Percentiles rank a stretch among this genome's conserved stretches.
phyloP scores from a whole-genome alignment of 352 stramenopile genomes.

The Globisporangium carolinianum region DNA sequence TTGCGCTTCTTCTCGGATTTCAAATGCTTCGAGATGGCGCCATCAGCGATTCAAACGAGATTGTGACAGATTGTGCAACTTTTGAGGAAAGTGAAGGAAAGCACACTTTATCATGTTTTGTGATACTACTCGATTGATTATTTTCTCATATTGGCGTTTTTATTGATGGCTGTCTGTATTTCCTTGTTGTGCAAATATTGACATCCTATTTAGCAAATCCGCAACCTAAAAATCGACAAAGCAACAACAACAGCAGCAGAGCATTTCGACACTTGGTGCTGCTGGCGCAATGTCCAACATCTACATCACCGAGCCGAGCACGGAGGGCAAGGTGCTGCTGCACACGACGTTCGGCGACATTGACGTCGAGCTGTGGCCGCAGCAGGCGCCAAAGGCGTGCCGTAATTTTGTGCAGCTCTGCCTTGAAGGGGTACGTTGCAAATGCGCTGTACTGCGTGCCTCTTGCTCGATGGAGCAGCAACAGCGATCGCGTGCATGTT shows the following conservation, averaged over 20 bases:
- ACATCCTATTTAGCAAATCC: neutral
- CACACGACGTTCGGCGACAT: conserved; percentile 96
- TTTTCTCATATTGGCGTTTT: too few species aligned
- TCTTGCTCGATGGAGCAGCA: too few species aligned
- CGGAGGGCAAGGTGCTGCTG: conserved; percentile 94
- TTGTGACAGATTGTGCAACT: neutral
- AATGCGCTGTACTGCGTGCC: neutral
- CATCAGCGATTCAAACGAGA: neutral
- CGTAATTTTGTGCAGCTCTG: conserved; percentile 92
- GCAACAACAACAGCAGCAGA: neutral
- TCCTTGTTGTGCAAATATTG: neutral
- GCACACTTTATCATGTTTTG: too few species aligned
- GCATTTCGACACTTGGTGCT: too few species aligned
- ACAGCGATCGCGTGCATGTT: too few species aligned
- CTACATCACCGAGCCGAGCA: conserved; percentile 95
- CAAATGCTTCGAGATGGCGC: conserved; percentile 1
- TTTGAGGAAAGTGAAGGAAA: too few species aligned
- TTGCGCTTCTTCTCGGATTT: conserved; percentile 1
- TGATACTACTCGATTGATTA: too few species aligned
- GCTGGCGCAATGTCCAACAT: conserved; percentile 89
- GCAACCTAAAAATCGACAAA: neutral
- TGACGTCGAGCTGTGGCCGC: conserved; percentile 95
- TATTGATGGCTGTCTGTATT: too few species aligned
- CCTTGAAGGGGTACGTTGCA: conserved; percentile 54
- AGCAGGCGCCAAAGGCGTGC: conserved; percentile 93